Evolutionary conservation across 495 filamentous ascomycete genomes (phyloP), one percentile per base, ranked within the genome.

Genomic region (Penicillium pancosmium): DNA sequence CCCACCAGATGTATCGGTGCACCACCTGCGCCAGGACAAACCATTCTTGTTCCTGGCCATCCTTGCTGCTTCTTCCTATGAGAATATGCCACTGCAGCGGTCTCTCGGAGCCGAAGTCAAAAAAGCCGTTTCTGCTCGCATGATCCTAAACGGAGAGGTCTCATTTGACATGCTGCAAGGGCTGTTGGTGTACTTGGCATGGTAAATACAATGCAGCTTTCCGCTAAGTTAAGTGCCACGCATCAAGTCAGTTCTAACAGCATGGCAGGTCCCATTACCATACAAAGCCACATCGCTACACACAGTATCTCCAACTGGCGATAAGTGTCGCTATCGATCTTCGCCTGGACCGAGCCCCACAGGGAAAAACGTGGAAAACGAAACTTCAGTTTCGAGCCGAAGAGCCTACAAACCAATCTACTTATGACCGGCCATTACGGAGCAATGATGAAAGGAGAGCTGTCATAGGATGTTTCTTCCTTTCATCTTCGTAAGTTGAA

Each of bases 161-260:
- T 80, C 75, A 25, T 62, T 83, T 40, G 80, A 84, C 40, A 61
- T 80, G 16, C 71, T 83, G 11, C 74, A 80, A 65, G 78, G 80
- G 15, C 69, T 81, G 19, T 60, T 80, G 11, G 62, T 82, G 2
- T 72, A 77, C 46, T 60, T 83, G 16, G 80, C 79, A 10, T 82
- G 72, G 68, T 77, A 33, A 54, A 40, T 51, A 33, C 50, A 52
- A 31, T 50, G 21, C 55, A 27, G 47, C 50, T 36, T 38, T 40
- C 43, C 34, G 5, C 13, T 9, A 8, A 27, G 56, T 52, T 57
- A n/a, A 6, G n/a, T 50, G 18, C 27, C 19, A 53, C 19, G 23
- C 23, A 23, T 44, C n/a, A 15, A 44, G 15, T n/a, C 15, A 3
- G 18, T 5, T n/a, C n/a, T 16, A 46, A 46, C 41, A n/a, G 55